Percentiles rank a stretch among this genome's conserved stretches.
Conservation (phyloP, 139 green algal species). For the Tetraselmis chui region DNA sequence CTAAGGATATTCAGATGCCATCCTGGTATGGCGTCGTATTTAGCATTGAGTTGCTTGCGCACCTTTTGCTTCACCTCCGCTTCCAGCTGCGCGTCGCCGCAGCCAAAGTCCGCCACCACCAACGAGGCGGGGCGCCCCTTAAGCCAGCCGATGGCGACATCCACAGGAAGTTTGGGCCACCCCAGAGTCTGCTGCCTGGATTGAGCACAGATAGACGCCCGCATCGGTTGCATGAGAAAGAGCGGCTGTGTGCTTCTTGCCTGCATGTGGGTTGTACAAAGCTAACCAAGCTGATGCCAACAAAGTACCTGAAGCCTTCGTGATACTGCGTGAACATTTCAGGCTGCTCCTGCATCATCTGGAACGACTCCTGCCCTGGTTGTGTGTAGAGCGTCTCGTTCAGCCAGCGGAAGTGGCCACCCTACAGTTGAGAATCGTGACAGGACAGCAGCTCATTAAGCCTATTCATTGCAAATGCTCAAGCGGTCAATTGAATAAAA, state of each 20-base stretch:
- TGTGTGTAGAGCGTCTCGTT: slow-evolving; percentile 95
- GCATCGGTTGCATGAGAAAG: too few species aligned
- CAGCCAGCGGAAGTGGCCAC: slow-evolving; percentile 84
- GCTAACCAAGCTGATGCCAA: too few species aligned
- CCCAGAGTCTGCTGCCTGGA: slow-evolving; percentile 60
- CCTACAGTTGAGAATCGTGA: slow-evolving; percentile 14
- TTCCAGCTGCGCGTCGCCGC: slow-evolving; percentile 80
- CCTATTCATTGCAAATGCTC: too few species aligned
- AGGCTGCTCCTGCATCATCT: slow-evolving; percentile 56
- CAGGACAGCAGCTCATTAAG: too few species aligned
- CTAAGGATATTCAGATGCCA: too few species aligned
- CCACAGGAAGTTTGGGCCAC: slow-evolving; percentile 82
- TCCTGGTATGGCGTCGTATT: too few species aligned
- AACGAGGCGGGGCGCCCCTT: slow-evolving; percentile 16
- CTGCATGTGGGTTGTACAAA: too few species aligned
- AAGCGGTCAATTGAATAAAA: too few species aligned
- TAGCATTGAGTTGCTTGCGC: too few species aligned
- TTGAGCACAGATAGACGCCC: too few species aligned
- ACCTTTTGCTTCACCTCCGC: slow-evolving; percentile 36
- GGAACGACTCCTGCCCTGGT: slow-evolving; percentile 45
- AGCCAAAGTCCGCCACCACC: slow-evolving; percentile 90
- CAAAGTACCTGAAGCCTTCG: slow-evolving; percentile 27
- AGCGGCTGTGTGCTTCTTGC: too few species aligned
- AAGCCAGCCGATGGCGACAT: slow-evolving; percentile 67
- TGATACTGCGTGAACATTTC: slow-evolving; percentile 84